These are phyloP conservation scores for Colletotrichum liriopes DNA, from an alignment of 2,329 filamentous ascomycete genomes.

Conservation along the genomic window DNA sequence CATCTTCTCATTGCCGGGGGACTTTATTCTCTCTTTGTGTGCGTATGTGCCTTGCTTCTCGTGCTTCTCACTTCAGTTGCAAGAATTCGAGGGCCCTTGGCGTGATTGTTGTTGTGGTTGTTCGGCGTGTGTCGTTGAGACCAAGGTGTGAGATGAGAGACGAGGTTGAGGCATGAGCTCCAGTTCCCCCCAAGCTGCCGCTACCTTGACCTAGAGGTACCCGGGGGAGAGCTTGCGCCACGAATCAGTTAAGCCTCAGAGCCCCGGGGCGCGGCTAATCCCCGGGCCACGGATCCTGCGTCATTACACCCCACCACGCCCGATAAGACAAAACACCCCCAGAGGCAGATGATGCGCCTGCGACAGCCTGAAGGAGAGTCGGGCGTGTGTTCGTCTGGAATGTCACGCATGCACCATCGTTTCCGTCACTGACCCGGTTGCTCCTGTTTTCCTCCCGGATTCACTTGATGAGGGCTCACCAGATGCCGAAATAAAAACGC, in stretches of 20 bases:
- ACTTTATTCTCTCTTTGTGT: not conserved
- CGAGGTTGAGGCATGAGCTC: constrained; percentile 22
- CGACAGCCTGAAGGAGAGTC: constrained; percentile 3
- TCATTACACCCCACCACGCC: constrained; percentile 27
- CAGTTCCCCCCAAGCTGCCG: constrained; percentile 11
- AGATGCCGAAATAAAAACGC: not conserved
- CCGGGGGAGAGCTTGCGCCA: constrained; percentile 35
- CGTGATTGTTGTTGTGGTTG: no score
- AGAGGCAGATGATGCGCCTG: not conserved
- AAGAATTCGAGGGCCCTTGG: not conserved
- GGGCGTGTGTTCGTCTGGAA: not conserved
- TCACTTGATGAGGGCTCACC: not conserved
- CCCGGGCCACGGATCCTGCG: constrained; percentile 30
- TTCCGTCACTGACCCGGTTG: not conserved
- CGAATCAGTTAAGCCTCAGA: constrained; percentile 28
- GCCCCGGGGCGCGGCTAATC: constrained; percentile 31
- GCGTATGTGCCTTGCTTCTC: not conserved
- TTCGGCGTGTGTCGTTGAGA: not conserved
- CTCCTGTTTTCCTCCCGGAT: no score
- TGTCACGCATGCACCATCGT: constrained; percentile 4
- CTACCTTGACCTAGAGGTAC: constrained; percentile 16
- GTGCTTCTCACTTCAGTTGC: not conserved
- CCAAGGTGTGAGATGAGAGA: constrained; percentile 7
- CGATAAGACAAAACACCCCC: constrained; percentile 9
- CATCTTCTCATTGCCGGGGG: constrained; percentile 48